Evolutionary conservation across 192 early-diverging fungal species (phyloP).

Genomic region (Cetraspora pellucida): DNA sequence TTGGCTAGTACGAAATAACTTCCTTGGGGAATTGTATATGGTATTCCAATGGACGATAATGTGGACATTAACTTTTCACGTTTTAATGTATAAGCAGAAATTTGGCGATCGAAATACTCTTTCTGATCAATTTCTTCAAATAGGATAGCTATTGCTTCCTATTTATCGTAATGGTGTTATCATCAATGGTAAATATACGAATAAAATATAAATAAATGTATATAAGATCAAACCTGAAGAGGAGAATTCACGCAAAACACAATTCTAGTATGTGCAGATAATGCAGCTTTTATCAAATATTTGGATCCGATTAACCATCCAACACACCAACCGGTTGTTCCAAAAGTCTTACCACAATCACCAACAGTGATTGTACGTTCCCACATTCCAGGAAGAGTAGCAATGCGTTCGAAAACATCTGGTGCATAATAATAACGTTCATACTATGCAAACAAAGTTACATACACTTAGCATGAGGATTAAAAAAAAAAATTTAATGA

Average conservation of each 20-base stretch:
- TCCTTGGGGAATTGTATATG: conserved; percentile 85
- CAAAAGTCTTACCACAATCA: conserved; percentile 91
- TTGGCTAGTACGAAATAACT: conserved; percentile 94
- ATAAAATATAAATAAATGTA: background rate
- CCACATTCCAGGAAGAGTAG: conserved; percentile 86
- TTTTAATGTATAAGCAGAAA: conserved; percentile 63
- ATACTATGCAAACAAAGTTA: conserved; percentile 51
- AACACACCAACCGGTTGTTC: conserved; percentile 95
- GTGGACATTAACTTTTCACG: conserved; percentile 72
- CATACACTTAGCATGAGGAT: too few species aligned
- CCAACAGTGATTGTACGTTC: conserved; percentile 93
- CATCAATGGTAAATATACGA: too few species aligned
- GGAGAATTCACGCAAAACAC: conserved; percentile 90
- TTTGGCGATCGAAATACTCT: conserved; percentile 71
- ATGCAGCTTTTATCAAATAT: conserved; percentile 69
- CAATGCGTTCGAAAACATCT: conserved; percentile 67
- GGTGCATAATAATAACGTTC: conserved; percentile 88
- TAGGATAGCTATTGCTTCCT: conserved; percentile 72
- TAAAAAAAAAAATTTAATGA: too few species aligned
- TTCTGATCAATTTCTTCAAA: conserved; percentile 64
- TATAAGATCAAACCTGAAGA: conserved; percentile 61
- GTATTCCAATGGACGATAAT: conserved; percentile 69
- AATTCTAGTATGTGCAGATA: conserved; percentile 87
- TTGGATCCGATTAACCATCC: conserved; percentile 88
- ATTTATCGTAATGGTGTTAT: background rate